These are phyloP conservation scores for Aspergillus thermomutatus DNA, from an alignment of 2,329 filamentous ascomycete genomes.

Conservation along the genomic window DNA sequence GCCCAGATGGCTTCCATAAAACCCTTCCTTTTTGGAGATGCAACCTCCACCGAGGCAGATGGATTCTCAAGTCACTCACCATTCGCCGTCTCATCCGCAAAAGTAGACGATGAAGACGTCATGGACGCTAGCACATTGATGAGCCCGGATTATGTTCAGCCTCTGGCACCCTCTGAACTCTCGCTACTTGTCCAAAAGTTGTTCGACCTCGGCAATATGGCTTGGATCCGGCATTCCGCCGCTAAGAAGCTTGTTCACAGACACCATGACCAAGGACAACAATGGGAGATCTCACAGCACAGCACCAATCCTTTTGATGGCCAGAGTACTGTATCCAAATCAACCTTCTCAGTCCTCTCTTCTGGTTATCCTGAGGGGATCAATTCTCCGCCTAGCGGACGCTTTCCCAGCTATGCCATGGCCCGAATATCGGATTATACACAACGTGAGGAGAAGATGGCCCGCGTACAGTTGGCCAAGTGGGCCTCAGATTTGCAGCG, in stretches of 20 bases:
- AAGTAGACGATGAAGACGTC: slow-evolving; percentile 68
- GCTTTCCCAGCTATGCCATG: slow-evolving; percentile 54
- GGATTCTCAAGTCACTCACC: slow-evolving; percentile 43
- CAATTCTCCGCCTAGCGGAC: slow-evolving; percentile 21
- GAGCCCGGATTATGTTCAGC: slow-evolving; percentile 84
- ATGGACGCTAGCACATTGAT: slow-evolving; percentile 95
- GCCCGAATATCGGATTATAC: slow-evolving; percentile 59
- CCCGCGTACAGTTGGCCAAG: slow-evolving; percentile 69
- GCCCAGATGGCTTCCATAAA: slow-evolving; percentile 50
- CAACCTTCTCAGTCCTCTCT: slow-evolving; percentile 21
- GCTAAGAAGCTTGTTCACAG: slow-evolving; percentile 78
- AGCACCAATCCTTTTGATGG: slow-evolving; percentile 30
- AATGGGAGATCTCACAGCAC: background rate
- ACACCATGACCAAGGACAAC: slow-evolving; percentile 45
- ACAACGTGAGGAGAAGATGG: slow-evolving; percentile 58
- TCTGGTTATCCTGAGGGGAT: slow-evolving; percentile 25
- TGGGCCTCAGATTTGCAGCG: slow-evolving; percentile 81
- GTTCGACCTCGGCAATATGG: slow-evolving; percentile 73
- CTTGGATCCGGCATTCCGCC: slow-evolving; percentile 77
- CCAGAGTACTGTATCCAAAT: slow-evolving; percentile 8
- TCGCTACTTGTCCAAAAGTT: slow-evolving; percentile 64
- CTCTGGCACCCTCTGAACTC: slow-evolving; percentile 74
- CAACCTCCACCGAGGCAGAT: slow-evolving; percentile 21
- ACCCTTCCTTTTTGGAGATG: slow-evolving; percentile 63
- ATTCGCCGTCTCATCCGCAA: slow-evolving; percentile 74